Percentiles rank a stretch among this genome's conserved stretches.
These are phyloP conservation scores for Phytophthora meadii DNA, from an alignment of 352 stramenopile species.

Conservation along the genomic window DNA sequence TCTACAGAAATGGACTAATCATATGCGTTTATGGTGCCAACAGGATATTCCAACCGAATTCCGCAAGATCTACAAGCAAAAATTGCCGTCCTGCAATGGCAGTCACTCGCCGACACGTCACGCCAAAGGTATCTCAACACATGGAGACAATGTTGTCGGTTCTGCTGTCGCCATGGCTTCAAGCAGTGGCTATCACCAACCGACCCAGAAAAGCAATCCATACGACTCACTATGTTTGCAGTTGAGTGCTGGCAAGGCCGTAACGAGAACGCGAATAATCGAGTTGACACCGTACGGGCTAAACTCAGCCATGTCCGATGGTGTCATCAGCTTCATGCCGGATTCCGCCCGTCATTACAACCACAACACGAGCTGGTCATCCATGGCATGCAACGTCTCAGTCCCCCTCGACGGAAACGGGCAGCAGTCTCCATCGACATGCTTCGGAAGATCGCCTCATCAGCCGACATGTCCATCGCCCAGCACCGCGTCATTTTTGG, in stretches of 20 bases:
- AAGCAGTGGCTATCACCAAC: not conserved
- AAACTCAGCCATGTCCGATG: conserved; percentile 16
- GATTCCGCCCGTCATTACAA: conserved; percentile 7
- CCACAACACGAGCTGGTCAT: conserved; percentile 15
- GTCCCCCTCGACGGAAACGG: not conserved
- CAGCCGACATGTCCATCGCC: conserved; percentile 14
- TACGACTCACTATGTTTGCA: conserved; percentile 19
- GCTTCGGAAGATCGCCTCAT: not conserved
- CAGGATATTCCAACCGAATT: conserved; percentile 9
- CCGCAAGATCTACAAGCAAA: conserved; percentile 15
- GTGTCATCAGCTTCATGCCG: not conserved
- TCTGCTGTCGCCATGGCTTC: not conserved
- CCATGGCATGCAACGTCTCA: conserved; percentile 12
- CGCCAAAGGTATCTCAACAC: conserved; percentile 6
- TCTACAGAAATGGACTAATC: conserved; percentile 13
- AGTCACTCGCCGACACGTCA: conserved; percentile 16
- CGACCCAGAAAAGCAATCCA: conserved; percentile 1
- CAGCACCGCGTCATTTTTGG: conserved; percentile 25
- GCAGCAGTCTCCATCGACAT: conserved; percentile 12
- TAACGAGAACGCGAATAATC: not conserved
- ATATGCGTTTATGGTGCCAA: conserved; percentile 3
- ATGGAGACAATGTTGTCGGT: conserved; percentile 13
- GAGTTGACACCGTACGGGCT: conserved; percentile 23
- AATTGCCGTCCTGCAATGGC: conserved; percentile 5
- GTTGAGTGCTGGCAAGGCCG: conserved; percentile 6